Evolutionary conservation across 2,329 filamentous ascomycete species (phyloP).

Genomic region (Scedosporium minutisporum): DNA sequence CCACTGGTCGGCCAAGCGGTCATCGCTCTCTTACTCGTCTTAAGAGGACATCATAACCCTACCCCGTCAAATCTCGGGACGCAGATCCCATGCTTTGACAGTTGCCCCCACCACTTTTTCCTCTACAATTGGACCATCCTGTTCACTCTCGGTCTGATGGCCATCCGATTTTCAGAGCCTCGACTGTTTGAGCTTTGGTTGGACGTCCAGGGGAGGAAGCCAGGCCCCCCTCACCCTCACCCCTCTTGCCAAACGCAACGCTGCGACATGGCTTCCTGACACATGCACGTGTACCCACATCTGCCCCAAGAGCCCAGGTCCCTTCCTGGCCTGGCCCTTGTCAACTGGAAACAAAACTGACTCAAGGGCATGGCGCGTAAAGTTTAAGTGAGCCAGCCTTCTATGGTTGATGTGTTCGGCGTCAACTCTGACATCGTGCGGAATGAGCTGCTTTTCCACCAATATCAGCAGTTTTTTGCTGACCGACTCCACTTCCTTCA

Average conservation of each 20-base stretch:
- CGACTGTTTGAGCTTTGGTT: conserved; percentile 2
- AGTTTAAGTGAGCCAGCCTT: not conserved
- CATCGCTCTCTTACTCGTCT: not conserved
- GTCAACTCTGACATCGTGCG: not conserved
- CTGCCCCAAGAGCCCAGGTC: not conserved
- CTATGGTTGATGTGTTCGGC: not conserved
- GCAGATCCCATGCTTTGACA: not conserved
- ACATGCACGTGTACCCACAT: not conserved
- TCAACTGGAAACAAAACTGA: not conserved
- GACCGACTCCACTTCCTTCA: not conserved
- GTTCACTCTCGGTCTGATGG: conserved; percentile 5
- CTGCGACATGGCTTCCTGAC: not conserved
- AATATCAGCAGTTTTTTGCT: not conserved
- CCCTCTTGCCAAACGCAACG: no score
- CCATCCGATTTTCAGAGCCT: conserved; percentile 3
- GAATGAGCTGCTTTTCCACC: not conserved
- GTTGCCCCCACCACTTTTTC: not conserved
- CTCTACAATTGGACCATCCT: not conserved
- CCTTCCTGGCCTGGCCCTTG: not conserved
- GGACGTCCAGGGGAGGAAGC: no score
- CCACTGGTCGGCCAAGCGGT: not conserved
- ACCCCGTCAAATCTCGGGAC: not conserved
- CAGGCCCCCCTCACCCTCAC: no score
- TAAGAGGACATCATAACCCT: not conserved
- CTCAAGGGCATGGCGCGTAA: not conserved